Evolutionary conservation across 2,329 filamentous ascomycete species (phyloP).

Genomic region (Plenodomus biglobosus): DNA sequence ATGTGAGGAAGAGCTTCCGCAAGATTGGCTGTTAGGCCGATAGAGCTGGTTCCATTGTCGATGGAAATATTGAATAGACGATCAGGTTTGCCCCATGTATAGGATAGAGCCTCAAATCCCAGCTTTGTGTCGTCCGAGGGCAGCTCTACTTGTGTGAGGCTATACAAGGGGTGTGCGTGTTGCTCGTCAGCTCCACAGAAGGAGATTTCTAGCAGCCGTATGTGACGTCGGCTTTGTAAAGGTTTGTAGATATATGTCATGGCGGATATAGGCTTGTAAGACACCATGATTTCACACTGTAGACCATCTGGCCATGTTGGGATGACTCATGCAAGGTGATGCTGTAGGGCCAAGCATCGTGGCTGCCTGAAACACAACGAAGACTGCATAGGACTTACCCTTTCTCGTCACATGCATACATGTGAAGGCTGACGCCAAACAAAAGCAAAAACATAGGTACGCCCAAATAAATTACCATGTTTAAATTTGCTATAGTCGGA

Average conservation of each 20-base stretch:
- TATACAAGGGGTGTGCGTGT: not conserved
- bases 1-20: conserved; percentile 21
- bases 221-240: conserved; percentile 3
- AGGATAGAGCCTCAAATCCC: conserved; percentile 21
- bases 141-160: conserved; percentile 10
- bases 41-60: conserved; percentile 2
- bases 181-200: not conserved
- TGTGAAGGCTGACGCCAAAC: too few relatives aligned
- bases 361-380: too few relatives aligned
- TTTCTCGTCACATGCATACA: too few relatives aligned
- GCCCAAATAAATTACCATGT: too few relatives aligned
- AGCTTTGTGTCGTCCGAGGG: not conserved
- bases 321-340: too few relatives aligned
- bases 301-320: too few relatives aligned
- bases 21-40: conserved; percentile 24
- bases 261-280: not conserved
- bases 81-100: conserved; percentile 18
- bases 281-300: not conserved
- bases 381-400: too few relatives aligned
- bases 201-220: conserved; percentile 8
- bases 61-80: conserved; percentile 10
- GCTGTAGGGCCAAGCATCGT: too few relatives aligned
- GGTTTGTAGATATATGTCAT: conserved; percentile 11
- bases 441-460: too few relatives aligned
- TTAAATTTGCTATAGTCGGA: not conserved